phyloP scores from a whole-genome alignment of 2,329 filamentous ascomycete species.

The Fusarium tanahbumbuense region DNA sequence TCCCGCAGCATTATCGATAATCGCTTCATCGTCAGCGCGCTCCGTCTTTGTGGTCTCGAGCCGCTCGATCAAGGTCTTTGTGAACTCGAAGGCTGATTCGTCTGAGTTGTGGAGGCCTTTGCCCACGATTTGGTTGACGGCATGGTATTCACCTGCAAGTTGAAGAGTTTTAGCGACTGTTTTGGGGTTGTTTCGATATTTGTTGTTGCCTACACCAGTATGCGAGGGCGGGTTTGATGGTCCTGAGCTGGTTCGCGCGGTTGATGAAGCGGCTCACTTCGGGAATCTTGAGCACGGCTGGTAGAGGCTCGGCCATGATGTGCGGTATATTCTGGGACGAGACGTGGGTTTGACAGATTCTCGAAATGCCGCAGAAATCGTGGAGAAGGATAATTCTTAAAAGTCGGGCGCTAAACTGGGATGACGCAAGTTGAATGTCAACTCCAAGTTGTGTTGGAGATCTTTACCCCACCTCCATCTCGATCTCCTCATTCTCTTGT shows the following conservation, averaged over 20 bases:
- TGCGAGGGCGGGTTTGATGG: slow-evolving; percentile 85
- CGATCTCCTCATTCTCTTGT: slow-evolving; percentile 17
- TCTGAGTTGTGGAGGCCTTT: slow-evolving; percentile 82
- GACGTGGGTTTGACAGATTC: neutral
- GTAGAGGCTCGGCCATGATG: slow-evolving; percentile 71
- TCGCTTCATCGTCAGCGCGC: slow-evolving; percentile 81
- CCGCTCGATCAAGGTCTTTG: slow-evolving; percentile 87
- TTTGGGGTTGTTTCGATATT: neutral
- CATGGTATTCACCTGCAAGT: slow-evolving; percentile 84
- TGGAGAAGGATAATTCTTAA: neutral
- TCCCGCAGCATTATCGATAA: slow-evolving; percentile 85
- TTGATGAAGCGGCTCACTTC: slow-evolving; percentile 87
- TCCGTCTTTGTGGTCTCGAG: slow-evolving; percentile 74
- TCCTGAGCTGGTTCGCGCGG: slow-evolving; percentile 85
- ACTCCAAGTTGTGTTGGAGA: slow-evolving; percentile 31
- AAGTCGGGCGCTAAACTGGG: neutral
- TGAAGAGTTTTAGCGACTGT: slow-evolving; percentile 16
- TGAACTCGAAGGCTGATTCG: slow-evolving; percentile 83
- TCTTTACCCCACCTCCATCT: slow-evolving; percentile 30
- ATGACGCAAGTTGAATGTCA: slow-evolving; percentile 31
- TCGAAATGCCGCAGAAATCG: neutral
- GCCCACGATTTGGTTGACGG: slow-evolving; percentile 89
- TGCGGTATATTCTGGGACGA: neutral
- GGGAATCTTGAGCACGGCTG: slow-evolving; percentile 72
- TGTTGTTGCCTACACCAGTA: slow-evolving; percentile 84